Conservation (phyloP, 192 early-diverging fungal species). For the Lunasporangiospora selenospora region DNA sequence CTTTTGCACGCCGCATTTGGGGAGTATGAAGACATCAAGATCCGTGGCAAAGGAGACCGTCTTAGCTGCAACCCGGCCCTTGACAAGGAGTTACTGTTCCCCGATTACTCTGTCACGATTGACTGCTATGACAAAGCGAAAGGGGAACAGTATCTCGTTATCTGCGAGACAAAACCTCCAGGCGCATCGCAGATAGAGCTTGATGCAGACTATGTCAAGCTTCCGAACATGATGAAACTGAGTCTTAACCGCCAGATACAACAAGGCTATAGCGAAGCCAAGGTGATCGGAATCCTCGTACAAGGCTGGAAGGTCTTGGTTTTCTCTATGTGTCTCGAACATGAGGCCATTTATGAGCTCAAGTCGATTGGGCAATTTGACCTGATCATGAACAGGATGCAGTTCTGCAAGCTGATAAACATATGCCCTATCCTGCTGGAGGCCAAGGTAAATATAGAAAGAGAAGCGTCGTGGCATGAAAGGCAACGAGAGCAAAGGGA, state of each 20-base stretch:
- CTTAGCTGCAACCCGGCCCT: slow-evolving; percentile 17
- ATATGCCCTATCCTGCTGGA: slow-evolving; percentile 23
- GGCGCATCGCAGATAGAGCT: slow-evolving; percentile 19
- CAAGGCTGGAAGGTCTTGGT: slow-evolving; percentile 20
- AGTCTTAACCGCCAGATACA: slow-evolving; percentile 21
- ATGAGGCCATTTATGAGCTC: slow-evolving; percentile 22
- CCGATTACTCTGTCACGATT: slow-evolving; percentile 18
- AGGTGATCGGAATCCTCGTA: slow-evolving; percentile 14
- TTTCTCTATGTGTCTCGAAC: slow-evolving; percentile 18
- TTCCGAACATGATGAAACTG: slow-evolving; percentile 29
- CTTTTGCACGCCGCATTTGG: slow-evolving; percentile 23
- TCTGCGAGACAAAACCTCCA: slow-evolving; percentile 27
- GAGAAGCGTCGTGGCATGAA: slow-evolving; percentile 1
- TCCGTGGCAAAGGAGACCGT: slow-evolving; percentile 22
- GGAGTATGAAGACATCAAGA: slow-evolving; percentile 19
- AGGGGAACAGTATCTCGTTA: slow-evolving; percentile 15
- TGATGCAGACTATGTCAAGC: slow-evolving; percentile 32
- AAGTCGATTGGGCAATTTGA: slow-evolving; percentile 26
- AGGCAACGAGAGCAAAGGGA: background rate
- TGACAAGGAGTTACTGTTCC: slow-evolving; percentile 18
- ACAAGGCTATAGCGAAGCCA: slow-evolving; percentile 19
- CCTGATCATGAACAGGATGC: slow-evolving; percentile 28
- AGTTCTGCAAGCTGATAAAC: slow-evolving; percentile 34
- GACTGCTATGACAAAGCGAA: slow-evolving; percentile 16
- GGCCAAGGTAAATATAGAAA: slow-evolving; percentile 12